Base-by-base conservation (phyloP, 768 basidiomycete species). In the Vararia minispora region DNA sequence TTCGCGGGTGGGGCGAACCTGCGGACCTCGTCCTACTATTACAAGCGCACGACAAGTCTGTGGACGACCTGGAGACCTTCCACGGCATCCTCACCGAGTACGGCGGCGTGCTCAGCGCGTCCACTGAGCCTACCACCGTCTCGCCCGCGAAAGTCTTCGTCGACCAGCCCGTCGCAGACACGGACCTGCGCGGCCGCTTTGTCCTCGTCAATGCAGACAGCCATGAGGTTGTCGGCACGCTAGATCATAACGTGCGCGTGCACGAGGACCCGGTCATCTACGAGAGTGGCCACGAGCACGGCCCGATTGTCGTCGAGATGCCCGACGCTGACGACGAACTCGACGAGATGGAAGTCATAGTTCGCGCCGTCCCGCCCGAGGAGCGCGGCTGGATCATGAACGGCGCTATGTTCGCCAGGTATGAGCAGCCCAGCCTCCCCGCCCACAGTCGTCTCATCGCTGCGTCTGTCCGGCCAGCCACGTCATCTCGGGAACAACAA, bases 161-260 rank as follows among this genome's bases (percentile, higher is more conserved):
- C 5, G 31, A 5, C 4, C 29, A 12, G 18, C 34, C 11, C 12
- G 35, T 16, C 17, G n/a, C 25, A 7, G 47, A 26, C 2, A 37
- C 41, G 13, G 47, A 46, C 20, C 35, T 48, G n/a, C 45, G 47
- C 10, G 47, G 47, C 12, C 45, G 47, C 3, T 48, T 48, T 26
- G 45, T 46, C 2, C 45, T 48, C 25, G 24, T 48, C 35, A 46
- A 48, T 22, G 47, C 46, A 30, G 45, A 38, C 9, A 26, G 33
- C 9, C 41, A 45, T 6, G 41, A 48, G 38, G 28, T 48, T 13
- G 37, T 48, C 29, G 45, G 41, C 9, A 26, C 47, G 36, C 35
- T 48, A 21, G 47, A 46, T 17, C 16, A 27, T 8, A 38, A 41
- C 8, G 32, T 48, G 5, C 23, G 26, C 13, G 47, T 48, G 17